These are phyloP conservation scores for Pseudocercospora eumusae DNA, from an alignment of 2,329 filamentous ascomycete genomes.

Conservation along the genomic window DNA sequence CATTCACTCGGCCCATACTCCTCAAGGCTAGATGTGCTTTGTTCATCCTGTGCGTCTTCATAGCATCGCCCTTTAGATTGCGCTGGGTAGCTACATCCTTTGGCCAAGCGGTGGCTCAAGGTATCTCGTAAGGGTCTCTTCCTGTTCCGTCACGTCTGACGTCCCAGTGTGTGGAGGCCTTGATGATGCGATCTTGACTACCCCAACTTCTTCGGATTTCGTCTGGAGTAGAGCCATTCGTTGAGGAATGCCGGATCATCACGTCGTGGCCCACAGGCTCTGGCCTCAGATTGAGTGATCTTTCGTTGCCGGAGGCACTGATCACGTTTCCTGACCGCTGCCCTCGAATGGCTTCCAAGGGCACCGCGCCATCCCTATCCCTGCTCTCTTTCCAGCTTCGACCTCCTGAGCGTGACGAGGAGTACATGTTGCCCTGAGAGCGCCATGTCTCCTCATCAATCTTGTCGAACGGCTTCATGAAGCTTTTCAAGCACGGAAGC, in stretches of 20 bases:
- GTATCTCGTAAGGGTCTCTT: constrained; percentile 20
- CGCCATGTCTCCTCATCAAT: constrained; percentile 26
- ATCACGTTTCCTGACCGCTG: neutral
- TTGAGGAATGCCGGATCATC: constrained; percentile 2
- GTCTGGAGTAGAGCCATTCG: neutral
- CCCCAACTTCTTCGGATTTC: constrained; percentile 17
- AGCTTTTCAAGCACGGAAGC: constrained; percentile 25
- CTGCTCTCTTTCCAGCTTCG: constrained; percentile 10
- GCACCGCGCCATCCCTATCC: constrained; percentile 9
- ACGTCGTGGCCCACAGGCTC: constrained; percentile 16
- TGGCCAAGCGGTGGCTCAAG: neutral
- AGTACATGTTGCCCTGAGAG: constrained; percentile 20
- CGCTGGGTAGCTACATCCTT: neutral
- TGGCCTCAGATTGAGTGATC: constrained; percentile 11
- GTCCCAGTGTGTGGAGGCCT: constrained; percentile 11
- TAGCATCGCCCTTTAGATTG: neutral
- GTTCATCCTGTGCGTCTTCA: neutral
- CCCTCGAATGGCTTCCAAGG: constrained; percentile 7
- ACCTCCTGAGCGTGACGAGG: constrained; percentile 19
- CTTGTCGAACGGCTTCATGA: constrained; percentile 27
- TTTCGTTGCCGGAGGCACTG: constrained; percentile 10
- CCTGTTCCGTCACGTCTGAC: constrained; percentile 13
- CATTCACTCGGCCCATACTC: neutral
- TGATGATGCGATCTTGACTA: constrained; percentile 20
- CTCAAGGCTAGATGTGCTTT: neutral